Conservation (phyloP, 495 filamentous ascomycete genomes). For the Lasiosphaeria hispida region DNA sequence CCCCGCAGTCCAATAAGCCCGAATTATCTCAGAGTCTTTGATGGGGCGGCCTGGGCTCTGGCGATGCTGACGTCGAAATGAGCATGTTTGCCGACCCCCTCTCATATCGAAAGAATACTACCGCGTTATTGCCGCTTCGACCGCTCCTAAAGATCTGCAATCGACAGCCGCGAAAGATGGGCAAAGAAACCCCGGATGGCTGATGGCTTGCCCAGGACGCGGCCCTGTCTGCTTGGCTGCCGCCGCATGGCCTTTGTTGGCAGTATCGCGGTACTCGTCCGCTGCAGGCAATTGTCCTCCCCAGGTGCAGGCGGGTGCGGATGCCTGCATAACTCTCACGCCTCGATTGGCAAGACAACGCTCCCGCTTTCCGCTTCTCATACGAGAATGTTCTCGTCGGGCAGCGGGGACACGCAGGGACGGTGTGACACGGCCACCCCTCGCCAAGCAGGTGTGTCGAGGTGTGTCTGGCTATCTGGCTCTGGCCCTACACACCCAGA, state of each 20-base stretch:
- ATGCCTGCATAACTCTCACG: slow-evolving; percentile 18
- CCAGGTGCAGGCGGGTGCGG: slow-evolving; percentile 7
- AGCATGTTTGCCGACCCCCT: not conserved
- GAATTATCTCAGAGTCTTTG: not conserved
- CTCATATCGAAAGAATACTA: not conserved
- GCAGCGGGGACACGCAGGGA: slow-evolving; percentile 30
- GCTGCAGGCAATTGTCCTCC: not conserved
- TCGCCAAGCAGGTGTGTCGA: slow-evolving; percentile 1
- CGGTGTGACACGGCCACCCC: slow-evolving; percentile 21
- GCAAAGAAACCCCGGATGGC: not conserved
- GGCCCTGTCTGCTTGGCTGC: slow-evolving; percentile 9
- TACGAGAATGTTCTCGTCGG: slow-evolving; percentile 38
- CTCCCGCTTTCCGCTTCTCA: slow-evolving; percentile 20
- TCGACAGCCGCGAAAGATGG: not conserved
- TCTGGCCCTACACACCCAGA: not conserved
- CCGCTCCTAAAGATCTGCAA: slow-evolving; percentile 16
- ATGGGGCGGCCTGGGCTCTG: not conserved
- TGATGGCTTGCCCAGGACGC: slow-evolving; percentile 1
- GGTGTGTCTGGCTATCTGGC: slow-evolving; percentile 6
- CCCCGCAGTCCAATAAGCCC: not conserved
- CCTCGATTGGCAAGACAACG: slow-evolving; percentile 20
- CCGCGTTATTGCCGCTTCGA: slow-evolving; percentile 4
- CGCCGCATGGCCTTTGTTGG: slow-evolving; percentile 10
- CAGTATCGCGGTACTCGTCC: not conserved
- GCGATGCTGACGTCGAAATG: not conserved